phyloP scores from a whole-genome alignment of 345 rosid species.

The Microcos paniculata region DNA sequence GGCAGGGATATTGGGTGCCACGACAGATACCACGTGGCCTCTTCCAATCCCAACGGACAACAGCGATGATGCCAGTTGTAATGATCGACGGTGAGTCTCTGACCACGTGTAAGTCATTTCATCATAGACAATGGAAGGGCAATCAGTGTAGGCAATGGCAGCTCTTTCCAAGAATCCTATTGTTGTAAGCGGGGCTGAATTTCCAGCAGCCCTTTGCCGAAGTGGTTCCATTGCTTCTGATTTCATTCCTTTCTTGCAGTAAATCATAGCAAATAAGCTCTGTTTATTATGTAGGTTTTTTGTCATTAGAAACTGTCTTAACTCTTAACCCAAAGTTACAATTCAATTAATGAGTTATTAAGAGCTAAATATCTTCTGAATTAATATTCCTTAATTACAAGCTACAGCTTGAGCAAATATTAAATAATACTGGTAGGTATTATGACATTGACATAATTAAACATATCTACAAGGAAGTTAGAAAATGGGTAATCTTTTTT shows the following conservation, averaged over 20 bases:
- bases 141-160: slow-evolving; percentile 38
- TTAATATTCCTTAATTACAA: too few species aligned
- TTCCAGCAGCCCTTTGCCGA: slow-evolving; percentile 45
- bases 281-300: background rate
- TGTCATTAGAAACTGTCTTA: background rate
- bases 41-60: slow-evolving; percentile 42
- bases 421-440: too few species aligned
- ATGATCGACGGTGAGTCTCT: slow-evolving; percentile 54
- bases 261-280: background rate
- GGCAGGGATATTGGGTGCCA: slow-evolving; percentile 80
- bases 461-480: too few species aligned
- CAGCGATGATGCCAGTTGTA: slow-evolving; percentile 57
- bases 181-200: slow-evolving; percentile 57
- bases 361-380: too few species aligned
- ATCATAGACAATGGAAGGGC: slow-evolving; percentile 53
- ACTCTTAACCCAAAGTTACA: background rate
- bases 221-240: slow-evolving; percentile 32
- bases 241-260: background rate
- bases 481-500: too few species aligned
- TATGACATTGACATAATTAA: too few species aligned
- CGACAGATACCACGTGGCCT: slow-evolving; percentile 58
- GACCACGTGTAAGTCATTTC: slow-evolving; percentile 50
- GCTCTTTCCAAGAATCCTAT: slow-evolving; percentile 60
- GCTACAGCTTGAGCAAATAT: too few species aligned
- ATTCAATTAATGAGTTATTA: background rate